These are phyloP conservation scores for Tremella fuciformis DNA, from an alignment of 768 basidiomycete species.

Conservation along the genomic window DNA sequence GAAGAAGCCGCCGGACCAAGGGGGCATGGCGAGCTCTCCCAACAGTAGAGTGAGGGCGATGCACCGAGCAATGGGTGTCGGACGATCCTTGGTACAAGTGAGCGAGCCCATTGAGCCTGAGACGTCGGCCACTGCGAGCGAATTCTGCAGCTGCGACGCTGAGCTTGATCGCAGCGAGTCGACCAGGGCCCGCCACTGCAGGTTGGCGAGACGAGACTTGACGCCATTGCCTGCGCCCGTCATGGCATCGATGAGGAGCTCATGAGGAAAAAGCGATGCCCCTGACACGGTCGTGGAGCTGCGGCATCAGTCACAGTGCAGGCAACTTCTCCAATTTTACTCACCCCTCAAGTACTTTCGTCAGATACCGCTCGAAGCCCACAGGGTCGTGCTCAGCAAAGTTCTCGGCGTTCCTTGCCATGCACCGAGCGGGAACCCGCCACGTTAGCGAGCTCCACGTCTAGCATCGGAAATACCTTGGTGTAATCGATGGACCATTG, in stretches of 20 bases:
- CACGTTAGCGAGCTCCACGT: no score
- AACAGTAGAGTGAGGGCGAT: constrained; percentile 67
- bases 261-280: constrained; percentile 60
- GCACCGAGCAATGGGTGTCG: constrained; percentile 61
- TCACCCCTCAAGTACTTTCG: no score
- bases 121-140: constrained; percentile 69
- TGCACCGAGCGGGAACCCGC: constrained; percentile 58
- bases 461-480: no score
- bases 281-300: constrained; percentile 57
- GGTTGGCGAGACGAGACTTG: constrained; percentile 57
- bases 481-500: no score
- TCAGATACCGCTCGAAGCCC: constrained; percentile 54
- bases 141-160: constrained; percentile 61
- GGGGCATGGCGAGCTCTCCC: constrained; percentile 62
- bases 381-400: constrained; percentile 63
- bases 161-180: constrained; percentile 56
- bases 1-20: constrained; percentile 67
- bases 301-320: constrained; percentile 33
- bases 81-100: constrained; percentile 13
- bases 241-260: constrained; percentile 56
- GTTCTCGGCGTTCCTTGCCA: constrained; percentile 59
- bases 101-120: constrained; percentile 66
- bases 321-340: no score
- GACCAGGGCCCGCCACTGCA: constrained; percentile 67
- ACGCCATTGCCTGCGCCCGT: constrained; percentile 30